These are phyloP conservation scores for Ziziphus jujuba DNA, from an alignment of 306 rosid genomes.

Conservation along the genomic window DNA sequence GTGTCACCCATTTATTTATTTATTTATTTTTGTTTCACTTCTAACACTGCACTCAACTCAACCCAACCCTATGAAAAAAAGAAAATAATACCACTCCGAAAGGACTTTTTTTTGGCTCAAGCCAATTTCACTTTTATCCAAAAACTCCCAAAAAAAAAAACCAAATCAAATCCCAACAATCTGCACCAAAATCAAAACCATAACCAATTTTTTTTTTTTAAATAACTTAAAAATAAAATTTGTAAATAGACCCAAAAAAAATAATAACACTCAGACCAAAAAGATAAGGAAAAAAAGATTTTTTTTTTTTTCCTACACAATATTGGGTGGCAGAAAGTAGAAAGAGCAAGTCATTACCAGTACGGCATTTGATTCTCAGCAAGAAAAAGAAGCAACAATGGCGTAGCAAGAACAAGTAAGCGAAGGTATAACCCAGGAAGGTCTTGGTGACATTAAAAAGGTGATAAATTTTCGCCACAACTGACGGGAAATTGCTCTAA, in stretches of 20 bases:
- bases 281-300: neutral
- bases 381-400: conserved; percentile 12
- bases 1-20: conserved; percentile 83
- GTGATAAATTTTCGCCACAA: conserved; percentile 1
- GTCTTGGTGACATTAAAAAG: neutral
- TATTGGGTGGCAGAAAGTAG: no score
- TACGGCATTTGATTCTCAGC: neutral
- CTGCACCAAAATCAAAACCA: conserved; percentile 14
- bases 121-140: neutral
- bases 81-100: neutral
- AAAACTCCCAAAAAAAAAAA: conserved; percentile 7
- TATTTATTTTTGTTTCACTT: no score
- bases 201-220: neutral
- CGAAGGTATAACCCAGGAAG: neutral
- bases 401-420: neutral
- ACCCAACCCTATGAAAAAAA: no score
- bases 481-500: conserved; percentile 14
- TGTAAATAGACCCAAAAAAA: neutral
- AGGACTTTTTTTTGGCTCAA: conserved; percentile 1
- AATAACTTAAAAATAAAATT: no score
- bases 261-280: neutral
- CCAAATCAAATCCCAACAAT: conserved; percentile 23
- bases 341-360: neutral
- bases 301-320: no score
- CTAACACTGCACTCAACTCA: neutral